phyloP scores from a whole-genome alignment of 1,284 basidiomycete species.

The Grifola frondosa region DNA sequence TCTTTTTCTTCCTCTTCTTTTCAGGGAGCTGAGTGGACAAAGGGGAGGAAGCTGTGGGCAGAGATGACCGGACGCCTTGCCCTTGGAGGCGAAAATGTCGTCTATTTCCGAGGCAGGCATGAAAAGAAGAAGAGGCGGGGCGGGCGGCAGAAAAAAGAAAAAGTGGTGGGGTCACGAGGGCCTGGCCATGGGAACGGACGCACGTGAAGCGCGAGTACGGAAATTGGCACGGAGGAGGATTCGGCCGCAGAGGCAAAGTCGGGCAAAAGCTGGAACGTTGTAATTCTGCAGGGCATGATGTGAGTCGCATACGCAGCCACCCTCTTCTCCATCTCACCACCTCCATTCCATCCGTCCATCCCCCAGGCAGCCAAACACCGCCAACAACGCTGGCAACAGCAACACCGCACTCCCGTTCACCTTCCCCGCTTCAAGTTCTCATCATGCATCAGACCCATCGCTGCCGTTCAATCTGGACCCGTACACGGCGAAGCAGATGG shows the following conservation, averaged over 20 bases:
- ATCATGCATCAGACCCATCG: slow-evolving; percentile 10
- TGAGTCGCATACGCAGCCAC: slow-evolving; percentile 8
- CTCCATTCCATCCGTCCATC: slow-evolving; percentile 4
- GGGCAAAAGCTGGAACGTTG: background rate
- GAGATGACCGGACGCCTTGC: slow-evolving; percentile 29
- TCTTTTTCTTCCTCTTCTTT: slow-evolving; percentile 44
- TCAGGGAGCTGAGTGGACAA: slow-evolving; percentile 24
- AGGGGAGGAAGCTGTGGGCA: slow-evolving; percentile 24
- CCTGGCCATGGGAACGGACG: slow-evolving; percentile 1
- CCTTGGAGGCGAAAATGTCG: slow-evolving; percentile 69
- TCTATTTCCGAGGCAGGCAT: slow-evolving; percentile 65
- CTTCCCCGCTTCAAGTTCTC: slow-evolving; percentile 1
- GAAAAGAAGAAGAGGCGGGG: slow-evolving; percentile 18
- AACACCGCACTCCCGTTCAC: background rate
- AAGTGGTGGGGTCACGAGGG: slow-evolving; percentile 4
- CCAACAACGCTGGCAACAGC: slow-evolving; percentile 7
- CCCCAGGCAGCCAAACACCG: slow-evolving; percentile 20
- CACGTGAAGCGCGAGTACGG: slow-evolving; percentile 1
- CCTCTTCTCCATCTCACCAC: background rate
- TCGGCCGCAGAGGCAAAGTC: too few relatives aligned
- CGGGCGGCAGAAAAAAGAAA: slow-evolving; percentile 4
- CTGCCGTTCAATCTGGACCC: slow-evolving; percentile 31
- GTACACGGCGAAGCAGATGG: slow-evolving; percentile 70
- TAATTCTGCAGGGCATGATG: slow-evolving; percentile 4
- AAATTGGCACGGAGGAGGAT: slow-evolving; percentile 1